Base-by-base conservation (phyloP, 805 yeast species). In the Hanseniaspora lindneri region DNA sequence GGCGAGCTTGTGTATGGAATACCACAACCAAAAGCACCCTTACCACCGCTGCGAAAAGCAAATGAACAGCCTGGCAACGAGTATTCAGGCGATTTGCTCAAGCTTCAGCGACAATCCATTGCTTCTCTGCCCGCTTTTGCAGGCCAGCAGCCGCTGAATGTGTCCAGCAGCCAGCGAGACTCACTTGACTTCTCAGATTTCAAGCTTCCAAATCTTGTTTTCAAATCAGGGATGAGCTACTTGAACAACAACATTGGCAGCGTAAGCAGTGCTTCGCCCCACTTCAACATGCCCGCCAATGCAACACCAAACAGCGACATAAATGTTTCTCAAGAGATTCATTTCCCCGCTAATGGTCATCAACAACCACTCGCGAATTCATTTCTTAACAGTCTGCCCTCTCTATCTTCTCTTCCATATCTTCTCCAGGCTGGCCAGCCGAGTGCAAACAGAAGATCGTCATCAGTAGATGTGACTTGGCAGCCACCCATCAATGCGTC, bases 181-280 rank as follows among this genome's bases (percentile, higher is more conserved):
- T 16, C 37, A 17, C 23, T 33, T 16, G 37, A 33, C 19, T 33
- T 24, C 16, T 24, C 28, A 16, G 41, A 37, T 23, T 37, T 24
- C 41, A 37, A 37, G 25, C 41, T 37, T 16, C 41, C 41, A n/a
- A 37, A 37, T 23, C 30, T 37, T 9, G 28, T 37, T 24, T 24
- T 24, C 13, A 37, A n/a, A 37, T 24, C 41, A 24, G 30, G 41
- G 16, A 24, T 24, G 30, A 37, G 20, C 17, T 24, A 16, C n/a
- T 24, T 24, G 25, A 37, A 40, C 35, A 40, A 19, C 27, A 28
- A 27, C 23, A 28, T 28, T 28, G 16, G 17, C 5, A 40, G 19
- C 25, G 14, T 4, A 4, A 24, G 7, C 13, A 40, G 17, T n/a
- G n/a, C n/a, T n/a, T n/a, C n/a, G n/a, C n/a, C n/a, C n/a, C n/a